phyloP scores from a whole-genome alignment of 1,284 basidiomycete species.

The Pseudozyma sp. region DNA sequence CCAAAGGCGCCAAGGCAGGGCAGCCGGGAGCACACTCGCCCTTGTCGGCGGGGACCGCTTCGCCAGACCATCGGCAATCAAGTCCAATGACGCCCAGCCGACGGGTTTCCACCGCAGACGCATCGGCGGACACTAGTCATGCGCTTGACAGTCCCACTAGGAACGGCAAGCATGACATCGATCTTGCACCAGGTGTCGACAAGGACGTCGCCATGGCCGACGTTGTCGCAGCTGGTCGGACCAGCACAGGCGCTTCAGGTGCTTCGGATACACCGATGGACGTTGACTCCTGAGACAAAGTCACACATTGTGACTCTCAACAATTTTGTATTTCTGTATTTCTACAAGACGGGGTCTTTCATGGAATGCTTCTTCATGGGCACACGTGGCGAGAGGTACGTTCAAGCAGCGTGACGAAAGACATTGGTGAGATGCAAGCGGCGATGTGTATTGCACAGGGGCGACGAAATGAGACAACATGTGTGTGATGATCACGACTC shows the following conservation, averaged over 20 bases:
- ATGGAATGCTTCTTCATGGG: conserved; percentile 17
- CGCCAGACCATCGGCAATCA: conserved; percentile 31
- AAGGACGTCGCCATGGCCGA: conserved; percentile 13
- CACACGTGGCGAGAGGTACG: too few relatives aligned
- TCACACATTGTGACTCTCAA: too few relatives aligned
- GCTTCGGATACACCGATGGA: conserved; percentile 23
- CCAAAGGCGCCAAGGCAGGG: conserved; percentile 33
- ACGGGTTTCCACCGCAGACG: background rate
- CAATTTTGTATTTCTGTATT: conserved; percentile 19
- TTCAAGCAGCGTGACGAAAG: too few relatives aligned
- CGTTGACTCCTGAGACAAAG: conserved; percentile 14
- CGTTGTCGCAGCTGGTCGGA: background rate
- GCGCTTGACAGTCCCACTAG: conserved; percentile 2
- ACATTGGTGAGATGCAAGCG: too few relatives aligned
- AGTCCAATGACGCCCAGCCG: conserved; percentile 25
- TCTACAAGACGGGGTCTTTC: conserved; percentile 9
- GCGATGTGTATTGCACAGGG: too few relatives aligned
- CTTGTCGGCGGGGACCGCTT: conserved; percentile 23
- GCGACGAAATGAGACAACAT: background rate
- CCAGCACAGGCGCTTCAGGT: conserved; percentile 3
- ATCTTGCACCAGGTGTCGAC: background rate
- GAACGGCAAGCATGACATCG: conserved; percentile 8
- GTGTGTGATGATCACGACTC: background rate
- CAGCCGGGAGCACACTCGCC: conserved; percentile 20
- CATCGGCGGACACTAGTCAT: background rate